Percentiles rank a stretch among this genome's conserved stretches.
Conservation (phyloP, 202 grass and related monocot genomes). For the Zizania palustris region DNA sequence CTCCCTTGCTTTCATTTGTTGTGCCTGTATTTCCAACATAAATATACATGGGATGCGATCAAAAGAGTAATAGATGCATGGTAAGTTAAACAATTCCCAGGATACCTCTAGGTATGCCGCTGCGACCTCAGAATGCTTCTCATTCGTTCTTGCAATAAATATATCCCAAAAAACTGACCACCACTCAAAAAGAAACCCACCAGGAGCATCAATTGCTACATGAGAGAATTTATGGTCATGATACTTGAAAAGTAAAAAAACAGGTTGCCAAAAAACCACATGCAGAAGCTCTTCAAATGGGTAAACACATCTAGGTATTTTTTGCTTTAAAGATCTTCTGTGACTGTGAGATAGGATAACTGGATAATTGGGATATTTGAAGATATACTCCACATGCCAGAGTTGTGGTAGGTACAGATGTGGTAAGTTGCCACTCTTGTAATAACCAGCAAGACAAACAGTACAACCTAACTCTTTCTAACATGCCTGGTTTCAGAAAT, state of each 20-base stretch:
- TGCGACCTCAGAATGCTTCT: constrained; percentile 98
- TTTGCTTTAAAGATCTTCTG: not conserved
- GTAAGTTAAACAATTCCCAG: constrained; percentile 23
- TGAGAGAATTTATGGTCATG: constrained; percentile 28
- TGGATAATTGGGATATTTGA: not conserved
- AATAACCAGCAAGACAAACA: too few species aligned
- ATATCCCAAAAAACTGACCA: constrained; percentile 99
- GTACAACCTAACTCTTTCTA: not conserved
- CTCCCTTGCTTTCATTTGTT: constrained; percentile 93
- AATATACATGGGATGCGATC: not conserved
- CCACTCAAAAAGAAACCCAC: constrained; percentile 99
- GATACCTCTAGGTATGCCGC: constrained; percentile 91
- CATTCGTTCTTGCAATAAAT: constrained; percentile 96
- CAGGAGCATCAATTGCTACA: constrained; percentile 99
- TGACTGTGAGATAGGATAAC: not conserved
- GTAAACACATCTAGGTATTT: not conserved
- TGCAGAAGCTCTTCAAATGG: not conserved
- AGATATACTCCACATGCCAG: not conserved
- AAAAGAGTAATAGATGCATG: constrained; percentile 19
- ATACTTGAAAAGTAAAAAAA: constrained; percentile 1
- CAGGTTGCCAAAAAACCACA: constrained; percentile 1
- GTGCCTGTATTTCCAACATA: constrained; percentile 54
- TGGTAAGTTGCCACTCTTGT: not conserved
- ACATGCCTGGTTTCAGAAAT: not conserved
- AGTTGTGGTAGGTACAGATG: not conserved